phyloP scores from a whole-genome alignment of 2,329 filamentous ascomycete species.

The Pestalotiopsis sp. region DNA sequence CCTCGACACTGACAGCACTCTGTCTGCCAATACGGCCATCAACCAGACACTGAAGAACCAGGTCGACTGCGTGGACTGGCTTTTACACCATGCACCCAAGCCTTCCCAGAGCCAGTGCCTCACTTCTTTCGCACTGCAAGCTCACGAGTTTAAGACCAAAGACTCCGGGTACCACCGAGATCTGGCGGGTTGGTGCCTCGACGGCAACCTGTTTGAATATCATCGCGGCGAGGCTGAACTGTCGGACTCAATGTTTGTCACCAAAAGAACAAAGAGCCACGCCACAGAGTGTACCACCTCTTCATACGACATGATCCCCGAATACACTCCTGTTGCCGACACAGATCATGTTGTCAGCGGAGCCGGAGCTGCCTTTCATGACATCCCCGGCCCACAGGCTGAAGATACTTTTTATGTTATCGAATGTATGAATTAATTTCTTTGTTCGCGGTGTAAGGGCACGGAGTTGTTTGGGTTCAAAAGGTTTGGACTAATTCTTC shows the following conservation, averaged over 20 bases:
- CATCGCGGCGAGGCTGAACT: slow-evolving; percentile 7
- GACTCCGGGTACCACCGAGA: slow-evolving; percentile 15
- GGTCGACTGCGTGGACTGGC: slow-evolving; percentile 11
- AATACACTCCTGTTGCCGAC: not conserved
- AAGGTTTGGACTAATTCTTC: not conserved
- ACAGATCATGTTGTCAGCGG: slow-evolving; percentile 13
- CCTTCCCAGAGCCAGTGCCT: slow-evolving; percentile 12
- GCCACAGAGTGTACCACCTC: slow-evolving; percentile 14
- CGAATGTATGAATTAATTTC: not conserved
- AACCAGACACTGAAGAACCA: not conserved
- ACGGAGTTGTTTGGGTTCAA: not conserved
- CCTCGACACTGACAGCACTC: slow-evolving; percentile 9
- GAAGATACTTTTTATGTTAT: not conserved
- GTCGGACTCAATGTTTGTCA: slow-evolving; percentile 18
- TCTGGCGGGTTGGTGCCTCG: slow-evolving; percentile 20
- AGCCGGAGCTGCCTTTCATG: slow-evolving; percentile 5
- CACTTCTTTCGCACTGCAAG: slow-evolving; percentile 22
- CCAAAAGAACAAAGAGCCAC: slow-evolving; percentile 11
- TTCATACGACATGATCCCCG: not conserved
- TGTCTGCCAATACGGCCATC: not conserved
- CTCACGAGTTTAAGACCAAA: slow-evolving; percentile 17
- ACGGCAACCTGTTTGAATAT: slow-evolving; percentile 12
- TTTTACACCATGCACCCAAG: slow-evolving; percentile 18
- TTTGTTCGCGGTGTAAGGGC: not conserved
- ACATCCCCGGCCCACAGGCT: not conserved